Base-by-base conservation (phyloP, 2,329 filamentous ascomycete species). In the Penicillium polonicum region DNA sequence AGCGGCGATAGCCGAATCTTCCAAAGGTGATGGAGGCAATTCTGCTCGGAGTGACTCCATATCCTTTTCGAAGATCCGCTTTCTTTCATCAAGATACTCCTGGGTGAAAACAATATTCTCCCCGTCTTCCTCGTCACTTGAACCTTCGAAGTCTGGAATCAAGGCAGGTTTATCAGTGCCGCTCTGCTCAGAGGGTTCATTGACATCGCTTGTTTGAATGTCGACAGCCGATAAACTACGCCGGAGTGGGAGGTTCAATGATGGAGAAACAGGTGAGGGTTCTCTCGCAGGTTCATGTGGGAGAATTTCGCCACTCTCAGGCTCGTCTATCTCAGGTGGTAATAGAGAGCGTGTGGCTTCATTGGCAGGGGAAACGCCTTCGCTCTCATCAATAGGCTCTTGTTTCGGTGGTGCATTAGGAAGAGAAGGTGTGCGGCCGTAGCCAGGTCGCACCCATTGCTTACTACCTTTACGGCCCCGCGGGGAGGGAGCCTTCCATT, bases 51-150 rank as follows among this genome's bases (percentile, higher is more conserved):
- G 69, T 4, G 70, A 61, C 48, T 74, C 66, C 71, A 80, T 76
- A 51, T 80, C 76, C 55, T 74, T 76, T 59, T 79, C 75, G 46
- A 79, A 79, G 9, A 73, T 73, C 39, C 69, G 70, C 60, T 79
- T 79, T 17, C 76, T 72, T 61, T 78, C 74, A 27, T 76, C 75
- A 39, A 79, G 70, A 59, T 80, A 79, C 44, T 80, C 78, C 48
- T 81, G 77, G 12, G 77, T 79, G 42, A 81, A 76, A 35, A 78
- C 72, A 2, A 70, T 70, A 42, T 74, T 74, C 53, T 79, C 78
- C 50, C 79, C 77, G 45, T 79, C 78, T 39, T 77, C 76, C 58
- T 79, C 77, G n/a, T 78, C 76, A 45, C 72, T 74, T 21, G 70
- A 68, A 41, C 66, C 68, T 7, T 60, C 67, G 50, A 75, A 74